A percentile compares a stretch with the other conserved stretches of the same genome.
phyloP scores from a whole-genome alignment of 192 early-diverging fungal genomes.

The Coemansia sp. region DNA sequence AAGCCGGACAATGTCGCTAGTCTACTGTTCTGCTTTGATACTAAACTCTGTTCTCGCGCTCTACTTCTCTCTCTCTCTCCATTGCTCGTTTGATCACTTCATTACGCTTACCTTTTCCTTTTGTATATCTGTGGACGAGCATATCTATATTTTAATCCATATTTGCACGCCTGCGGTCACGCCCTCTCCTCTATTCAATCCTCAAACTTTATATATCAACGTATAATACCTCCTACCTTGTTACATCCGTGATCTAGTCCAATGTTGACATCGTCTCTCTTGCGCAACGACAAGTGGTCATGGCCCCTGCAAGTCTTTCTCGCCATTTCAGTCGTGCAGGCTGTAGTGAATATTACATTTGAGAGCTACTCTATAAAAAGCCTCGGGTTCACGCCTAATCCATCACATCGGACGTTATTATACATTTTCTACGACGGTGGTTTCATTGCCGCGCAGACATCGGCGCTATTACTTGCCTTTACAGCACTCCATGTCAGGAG shows the following conservation, averaged over 20 bases:
- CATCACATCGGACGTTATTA: slow-evolving; percentile 9
- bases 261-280: slow-evolving; percentile 26
- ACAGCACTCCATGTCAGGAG: slow-evolving; percentile 26
- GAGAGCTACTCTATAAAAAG: slow-evolving; percentile 23
- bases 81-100: too few species aligned
- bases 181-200: neutral
- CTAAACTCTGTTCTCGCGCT: too few species aligned
- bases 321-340: slow-evolving; percentile 14
- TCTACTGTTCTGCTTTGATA: too few species aligned
- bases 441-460: slow-evolving; percentile 28
- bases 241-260: neutral
- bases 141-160: too few species aligned
- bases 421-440: slow-evolving; percentile 35
- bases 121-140: too few species aligned
- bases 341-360: slow-evolving; percentile 23
- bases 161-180: too few species aligned
- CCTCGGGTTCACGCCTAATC: neutral
- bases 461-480: slow-evolving; percentile 16
- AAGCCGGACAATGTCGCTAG: too few species aligned
- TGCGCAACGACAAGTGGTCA: slow-evolving; percentile 34
- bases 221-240: too few species aligned
- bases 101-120: too few species aligned
- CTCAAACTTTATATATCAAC: neutral
- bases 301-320: slow-evolving; percentile 21
- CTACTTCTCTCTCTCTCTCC: too few species aligned